Percentiles rank a stretch among this genome's conserved stretches.
Evolutionary conservation across 257 asterid genomes (phyloP).

Genomic region (Catharanthus roseus): DNA sequence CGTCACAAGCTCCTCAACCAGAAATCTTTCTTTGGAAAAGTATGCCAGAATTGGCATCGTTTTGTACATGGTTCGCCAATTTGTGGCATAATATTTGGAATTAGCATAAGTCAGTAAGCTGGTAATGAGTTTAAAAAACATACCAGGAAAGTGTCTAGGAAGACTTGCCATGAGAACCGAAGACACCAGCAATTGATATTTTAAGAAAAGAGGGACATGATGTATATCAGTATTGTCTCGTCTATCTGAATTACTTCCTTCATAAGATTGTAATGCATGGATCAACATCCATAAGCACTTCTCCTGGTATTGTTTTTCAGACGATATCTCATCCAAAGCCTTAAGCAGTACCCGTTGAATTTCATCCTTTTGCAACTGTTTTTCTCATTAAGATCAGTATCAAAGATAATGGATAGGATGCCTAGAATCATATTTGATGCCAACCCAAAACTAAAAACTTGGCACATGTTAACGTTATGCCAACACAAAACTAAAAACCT

Average conservation of each 20-base stretch:
- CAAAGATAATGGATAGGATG: not conserved
- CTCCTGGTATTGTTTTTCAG: slow-evolving; percentile 69
- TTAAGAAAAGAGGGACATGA: slow-evolving; percentile 46
- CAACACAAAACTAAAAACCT: not conserved
- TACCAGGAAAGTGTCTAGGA: slow-evolving; percentile 90
- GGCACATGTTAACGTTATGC: not conserved
- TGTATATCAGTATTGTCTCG: slow-evolving; percentile 33
- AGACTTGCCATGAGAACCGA: slow-evolving; percentile 85
- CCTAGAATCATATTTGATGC: not conserved
- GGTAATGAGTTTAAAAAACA: not conserved
- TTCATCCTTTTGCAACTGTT: slow-evolving; percentile 55
- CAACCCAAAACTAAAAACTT: slow-evolving; percentile 1
- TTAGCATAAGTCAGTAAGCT: not conserved
- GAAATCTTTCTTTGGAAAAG: not conserved
- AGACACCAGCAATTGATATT: slow-evolving; percentile 62
- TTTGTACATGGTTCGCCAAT: not conserved
- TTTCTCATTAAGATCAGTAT: slow-evolving; percentile 22
- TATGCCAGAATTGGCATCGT: not conserved
- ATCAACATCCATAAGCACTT: slow-evolving; percentile 63
- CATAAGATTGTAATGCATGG: slow-evolving; percentile 51
- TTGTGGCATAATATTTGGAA: not conserved
- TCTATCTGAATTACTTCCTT: slow-evolving; percentile 33
- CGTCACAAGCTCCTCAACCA: not conserved
- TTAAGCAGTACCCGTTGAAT: slow-evolving; percentile 57
- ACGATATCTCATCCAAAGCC: slow-evolving; percentile 78